Evolutionary conservation across 306 rosid genomes (phyloP), one percentile per base, ranked within the genome.

Genomic region (Oemleria cerasiformis): DNA sequence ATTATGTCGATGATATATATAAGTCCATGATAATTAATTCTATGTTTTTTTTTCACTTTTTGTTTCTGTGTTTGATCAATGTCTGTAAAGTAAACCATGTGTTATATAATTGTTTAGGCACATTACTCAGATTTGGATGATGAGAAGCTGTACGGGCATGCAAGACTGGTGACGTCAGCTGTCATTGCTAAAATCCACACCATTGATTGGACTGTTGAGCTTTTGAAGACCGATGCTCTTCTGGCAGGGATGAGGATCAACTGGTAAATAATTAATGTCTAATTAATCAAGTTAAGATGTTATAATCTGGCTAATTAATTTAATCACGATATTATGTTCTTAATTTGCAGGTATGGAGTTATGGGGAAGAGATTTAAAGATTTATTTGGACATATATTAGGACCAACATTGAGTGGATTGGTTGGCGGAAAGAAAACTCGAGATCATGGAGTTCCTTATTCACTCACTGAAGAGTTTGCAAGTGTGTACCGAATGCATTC

Each of bases 191-290:
- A 91, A 79, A 76, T 91, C 65, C 97, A 91, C 82, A 91, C 96
- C 67, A 88, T 88, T 65, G 97, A 88, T 76, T 91, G 97, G 96
- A 88, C 97, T 51, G 86, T 88, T 7, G 91, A 91, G 75, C 92
- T 91, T 67, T 72, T 91, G 9, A 88, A 80, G 71, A 88, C 89
- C 14, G 87, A 88, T 56, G 86, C 89, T 68, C 86, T 91, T 48
- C 58, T 73, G 13, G 95, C 84, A 11, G 88, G 88, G 19, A 86
- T 91, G 97, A 79, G 92, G 72, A 77, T 79, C 70, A 91, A 91
- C 65, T 88, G 97, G 97, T 88, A 21, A 21, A 51, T n/a, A n/a
- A n/a, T n/a, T n/a, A n/a, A n/a, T n/a, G n/a, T n/a, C n/a, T n/a
- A n/a, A n/a, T n/a, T n/a, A n/a, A n/a, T n/a, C n/a, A n/a, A n/a